These are phyloP conservation scores for Hyaloscypha bicolor DNA, from an alignment of 495 filamentous ascomycete species.

Conservation along the genomic window DNA sequence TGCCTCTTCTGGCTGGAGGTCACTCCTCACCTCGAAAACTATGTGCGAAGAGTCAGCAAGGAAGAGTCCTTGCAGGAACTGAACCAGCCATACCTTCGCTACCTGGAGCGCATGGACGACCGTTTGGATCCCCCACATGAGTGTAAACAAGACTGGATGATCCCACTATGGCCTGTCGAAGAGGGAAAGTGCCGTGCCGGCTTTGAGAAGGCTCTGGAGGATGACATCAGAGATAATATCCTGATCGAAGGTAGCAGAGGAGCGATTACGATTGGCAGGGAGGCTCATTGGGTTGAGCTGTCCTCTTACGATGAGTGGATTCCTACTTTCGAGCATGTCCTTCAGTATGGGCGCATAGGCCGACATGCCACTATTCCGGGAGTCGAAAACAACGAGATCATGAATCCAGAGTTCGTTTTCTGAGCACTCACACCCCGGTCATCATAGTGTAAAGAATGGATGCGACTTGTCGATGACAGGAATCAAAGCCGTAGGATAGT, in stretches of 20 bases:
- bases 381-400: neutral
- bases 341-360: neutral
- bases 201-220: neutral
- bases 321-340: conserved; percentile 7
- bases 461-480: too few relatives aligned
- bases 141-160: neutral
- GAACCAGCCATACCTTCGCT: neutral
- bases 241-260: neutral
- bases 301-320: neutral
- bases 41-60: neutral
- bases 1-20: neutral
- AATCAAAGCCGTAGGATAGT: too few relatives aligned
- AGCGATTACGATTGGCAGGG: neutral
- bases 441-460: too few relatives aligned
- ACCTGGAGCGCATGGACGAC: neutral
- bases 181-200: neutral
- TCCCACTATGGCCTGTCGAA: neutral
- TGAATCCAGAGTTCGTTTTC: neutral
- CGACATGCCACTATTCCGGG: neutral
- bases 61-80: neutral
- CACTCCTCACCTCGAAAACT: neutral
- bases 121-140: neutral
- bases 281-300: neutral
- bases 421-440: too few relatives aligned
- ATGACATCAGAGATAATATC: neutral